A percentile compares a stretch with the other conserved stretches of the same genome.
Conservation (phyloP, 495 filamentous ascomycete genomes). For the Tuber magnatum region DNA sequence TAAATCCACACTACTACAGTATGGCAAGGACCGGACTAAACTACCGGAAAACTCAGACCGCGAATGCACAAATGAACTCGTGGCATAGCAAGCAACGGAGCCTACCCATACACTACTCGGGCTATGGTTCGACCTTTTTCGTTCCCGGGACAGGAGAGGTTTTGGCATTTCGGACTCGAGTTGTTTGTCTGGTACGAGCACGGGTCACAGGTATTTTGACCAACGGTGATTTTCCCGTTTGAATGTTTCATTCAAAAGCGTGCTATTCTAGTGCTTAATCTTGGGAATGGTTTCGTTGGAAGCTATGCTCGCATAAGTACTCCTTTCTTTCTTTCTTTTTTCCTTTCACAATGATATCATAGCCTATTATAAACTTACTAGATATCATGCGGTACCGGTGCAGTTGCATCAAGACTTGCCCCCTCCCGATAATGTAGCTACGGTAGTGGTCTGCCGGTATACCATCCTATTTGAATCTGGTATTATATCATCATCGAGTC, state of each 20-base stretch:
- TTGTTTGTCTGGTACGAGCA: background rate
- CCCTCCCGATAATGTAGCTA: too few species aligned
- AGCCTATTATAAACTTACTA: background rate
- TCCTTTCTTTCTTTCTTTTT: background rate
- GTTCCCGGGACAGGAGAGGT: background rate
- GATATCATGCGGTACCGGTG: background rate
- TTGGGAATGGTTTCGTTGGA: background rate
- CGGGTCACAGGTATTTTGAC: background rate
- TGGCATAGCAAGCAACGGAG: background rate
- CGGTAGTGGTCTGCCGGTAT: background rate
- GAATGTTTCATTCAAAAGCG: background rate
- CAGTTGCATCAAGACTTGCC: background rate
- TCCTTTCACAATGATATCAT: background rate
- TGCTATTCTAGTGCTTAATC: background rate
- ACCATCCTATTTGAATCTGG: too few species aligned
- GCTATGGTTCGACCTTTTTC: background rate
- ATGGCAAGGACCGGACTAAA: background rate
- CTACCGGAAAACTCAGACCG: background rate
- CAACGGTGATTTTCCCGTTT: background rate
- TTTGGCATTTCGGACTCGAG: background rate
- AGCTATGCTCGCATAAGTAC: background rate
- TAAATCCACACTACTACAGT: background rate
- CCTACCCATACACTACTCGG: background rate
- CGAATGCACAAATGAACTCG: background rate
- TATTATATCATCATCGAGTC: background rate